Conservation (phyloP, 2,329 filamentous ascomycete genomes). For the Apiospora kogelbergensis region DNA sequence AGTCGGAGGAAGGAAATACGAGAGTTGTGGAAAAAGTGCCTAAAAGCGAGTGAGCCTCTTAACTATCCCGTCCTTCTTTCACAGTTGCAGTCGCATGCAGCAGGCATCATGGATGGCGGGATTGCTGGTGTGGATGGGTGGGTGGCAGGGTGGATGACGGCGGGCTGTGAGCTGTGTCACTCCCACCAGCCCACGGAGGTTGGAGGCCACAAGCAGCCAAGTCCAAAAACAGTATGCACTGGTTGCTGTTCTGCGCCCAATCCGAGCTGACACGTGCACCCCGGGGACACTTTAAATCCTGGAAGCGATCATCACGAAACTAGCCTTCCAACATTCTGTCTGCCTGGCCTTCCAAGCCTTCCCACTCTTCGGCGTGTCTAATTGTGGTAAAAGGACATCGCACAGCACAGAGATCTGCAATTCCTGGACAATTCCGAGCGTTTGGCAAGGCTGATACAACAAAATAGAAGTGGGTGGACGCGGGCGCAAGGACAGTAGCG, state of each 20-base stretch:
- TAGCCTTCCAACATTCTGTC: slow-evolving; percentile 6
- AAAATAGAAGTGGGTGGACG: not conserved
- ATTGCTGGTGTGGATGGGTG: not conserved
- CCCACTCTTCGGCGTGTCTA: not conserved
- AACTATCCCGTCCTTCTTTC: not conserved
- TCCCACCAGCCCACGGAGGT: not conserved
- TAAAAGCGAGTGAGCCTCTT: not conserved
- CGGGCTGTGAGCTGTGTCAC: slow-evolving; percentile 4
- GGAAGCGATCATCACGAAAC: not conserved
- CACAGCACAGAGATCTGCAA: not conserved
- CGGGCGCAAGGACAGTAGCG: not conserved
- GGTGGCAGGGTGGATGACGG: no score
- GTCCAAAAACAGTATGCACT: not conserved
- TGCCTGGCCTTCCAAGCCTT: not conserved
- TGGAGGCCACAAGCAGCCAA: not conserved
- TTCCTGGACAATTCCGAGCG: not conserved
- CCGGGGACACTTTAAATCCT: not conserved
- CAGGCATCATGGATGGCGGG: slow-evolving; percentile 14
- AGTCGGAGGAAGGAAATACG: not conserved
- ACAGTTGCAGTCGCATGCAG: slow-evolving; percentile 2
- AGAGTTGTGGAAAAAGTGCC: not conserved
- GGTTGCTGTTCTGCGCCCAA: not conserved
- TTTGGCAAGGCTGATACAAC: slow-evolving; percentile 1
- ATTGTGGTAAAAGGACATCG: not conserved
- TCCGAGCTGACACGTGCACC: not conserved